Base-by-base conservation (phyloP, 371 early-diverging fungal genomes). In the Actinomucor elegans region DNA sequence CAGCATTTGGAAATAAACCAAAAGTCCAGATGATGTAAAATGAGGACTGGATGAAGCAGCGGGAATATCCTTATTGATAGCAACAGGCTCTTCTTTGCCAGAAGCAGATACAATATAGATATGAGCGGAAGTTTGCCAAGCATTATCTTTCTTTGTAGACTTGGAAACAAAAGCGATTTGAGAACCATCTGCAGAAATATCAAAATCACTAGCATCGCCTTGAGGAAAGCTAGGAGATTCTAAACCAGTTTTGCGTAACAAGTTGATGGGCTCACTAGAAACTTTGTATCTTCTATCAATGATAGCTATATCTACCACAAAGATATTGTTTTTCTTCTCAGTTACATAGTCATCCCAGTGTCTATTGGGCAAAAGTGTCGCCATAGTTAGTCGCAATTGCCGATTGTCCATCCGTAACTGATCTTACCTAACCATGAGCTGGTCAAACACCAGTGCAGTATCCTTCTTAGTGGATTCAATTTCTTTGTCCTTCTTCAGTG, bases 1-100 rank as follows among this genome's bases (percentile, higher is more conserved):
- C 24, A 61, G 53, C 92, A 90, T 92, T 69, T 92, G 90, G 21
- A 92, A 65, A 57, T 85, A 93, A 4, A 86, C 86, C 4, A 93
- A 65, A n/a, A 64, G 64, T 15, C 90, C 92, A 21, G 83, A 81
- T 1, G 77, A 64, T 5, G 81, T 81, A 59, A 82, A 91, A 15
- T 62, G 73, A 5, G 94, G 93, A 36, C 65, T 56, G 18, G 81
- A 61, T 34, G 86, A 77, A 20, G 88, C 85, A 15, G 91, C 91
- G 24, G 72, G 75, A 33, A 73, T 77, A 36, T 83, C 75, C 5
- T 60, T 68, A 32, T 86, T 87, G 23, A 89, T 58, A 21, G 71
- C 64, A n/a, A 61, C 60, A 23, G 85, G 80, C 1, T 36, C 44
- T 2, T 40, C 51, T 12, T 61, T 26, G 2, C 84, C 86, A 17